These are phyloP conservation scores for Fragaria ananassa DNA, from an alignment of 306 rosid genomes.

Conservation along the genomic window DNA sequence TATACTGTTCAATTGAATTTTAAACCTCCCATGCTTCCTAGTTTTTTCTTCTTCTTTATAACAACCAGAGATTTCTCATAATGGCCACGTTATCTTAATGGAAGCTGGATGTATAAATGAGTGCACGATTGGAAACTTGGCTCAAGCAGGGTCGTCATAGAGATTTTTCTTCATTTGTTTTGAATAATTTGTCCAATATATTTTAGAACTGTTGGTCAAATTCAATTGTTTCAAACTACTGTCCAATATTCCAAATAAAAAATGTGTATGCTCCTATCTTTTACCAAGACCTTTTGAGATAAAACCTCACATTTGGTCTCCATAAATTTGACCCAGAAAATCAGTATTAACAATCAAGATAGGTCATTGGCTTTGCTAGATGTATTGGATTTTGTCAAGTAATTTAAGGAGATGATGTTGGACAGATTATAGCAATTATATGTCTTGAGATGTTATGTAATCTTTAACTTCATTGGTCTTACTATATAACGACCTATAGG, in stretches of 20 bases:
- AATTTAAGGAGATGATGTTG: neutral
- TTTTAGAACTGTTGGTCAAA: neutral
- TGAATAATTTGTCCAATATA: neutral
- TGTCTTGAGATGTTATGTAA: neutral
- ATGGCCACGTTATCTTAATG: neutral
- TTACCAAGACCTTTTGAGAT: neutral
- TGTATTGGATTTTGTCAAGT: neutral
- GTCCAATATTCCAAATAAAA: neutral
- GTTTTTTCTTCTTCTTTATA: conserved; percentile 10
- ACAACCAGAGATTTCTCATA: neutral
- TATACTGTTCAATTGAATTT: neutral
- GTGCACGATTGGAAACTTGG: neutral
- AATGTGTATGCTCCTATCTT: neutral
- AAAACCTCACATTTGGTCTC: neutral
- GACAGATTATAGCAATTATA: neutral
- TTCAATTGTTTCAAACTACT: neutral
- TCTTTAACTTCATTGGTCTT: neutral
- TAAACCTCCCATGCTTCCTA: neutral
- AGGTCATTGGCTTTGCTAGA: neutral
- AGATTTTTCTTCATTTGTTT: neutral
- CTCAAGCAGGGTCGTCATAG: neutral
- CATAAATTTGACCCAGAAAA: neutral
- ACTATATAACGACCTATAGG: neutral
- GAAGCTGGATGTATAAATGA: neutral
- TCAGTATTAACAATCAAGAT: neutral